phyloP scores from a whole-genome alignment of 2,329 filamentous ascomycete genomes.

The Exophiala sp. region DNA sequence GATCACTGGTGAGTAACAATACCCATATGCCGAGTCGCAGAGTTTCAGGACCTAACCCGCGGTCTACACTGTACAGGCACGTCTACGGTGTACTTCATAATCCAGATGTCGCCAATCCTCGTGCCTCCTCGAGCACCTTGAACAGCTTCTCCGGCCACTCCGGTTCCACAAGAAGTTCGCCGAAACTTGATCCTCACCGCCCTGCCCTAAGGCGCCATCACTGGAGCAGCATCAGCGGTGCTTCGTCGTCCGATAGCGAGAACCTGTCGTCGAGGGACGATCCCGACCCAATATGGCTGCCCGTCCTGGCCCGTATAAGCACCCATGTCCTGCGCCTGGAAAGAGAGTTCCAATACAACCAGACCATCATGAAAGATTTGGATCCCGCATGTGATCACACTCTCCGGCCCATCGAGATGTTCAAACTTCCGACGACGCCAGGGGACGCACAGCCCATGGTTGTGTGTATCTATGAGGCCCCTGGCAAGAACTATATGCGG shows the following conservation, averaged over 20 bases:
- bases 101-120: constrained; percentile 43
- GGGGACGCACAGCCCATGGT: constrained; percentile 66
- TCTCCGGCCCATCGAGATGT: constrained; percentile 70
- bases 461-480: constrained; percentile 73
- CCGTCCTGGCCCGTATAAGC: constrained; percentile 75
- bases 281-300: constrained; percentile 45
- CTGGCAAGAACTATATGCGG: constrained; percentile 66
- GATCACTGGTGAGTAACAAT: constrained; percentile 63
- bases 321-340: constrained; percentile 77
- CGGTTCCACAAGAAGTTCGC: constrained; percentile 40
- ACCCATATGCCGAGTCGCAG: constrained; percentile 40
- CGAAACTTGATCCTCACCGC: constrained; percentile 36
- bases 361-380: constrained; percentile 61
- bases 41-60: constrained; percentile 7
- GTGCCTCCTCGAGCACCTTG: constrained; percentile 39
- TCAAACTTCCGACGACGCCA: constrained; percentile 62
- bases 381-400: constrained; percentile 72
- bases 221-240: constrained; percentile 48
- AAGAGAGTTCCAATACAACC: constrained; percentile 77
- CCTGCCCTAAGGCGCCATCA: constrained; percentile 40
- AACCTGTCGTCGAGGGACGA: constrained; percentile 38
- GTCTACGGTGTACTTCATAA: constrained; percentile 57
- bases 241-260: constrained; percentile 41
- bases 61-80: constrained; percentile 38
- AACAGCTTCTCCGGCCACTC: constrained; percentile 39